phyloP scores from a whole-genome alignment of 139 green algal species.

The Picochlorum sp. region DNA sequence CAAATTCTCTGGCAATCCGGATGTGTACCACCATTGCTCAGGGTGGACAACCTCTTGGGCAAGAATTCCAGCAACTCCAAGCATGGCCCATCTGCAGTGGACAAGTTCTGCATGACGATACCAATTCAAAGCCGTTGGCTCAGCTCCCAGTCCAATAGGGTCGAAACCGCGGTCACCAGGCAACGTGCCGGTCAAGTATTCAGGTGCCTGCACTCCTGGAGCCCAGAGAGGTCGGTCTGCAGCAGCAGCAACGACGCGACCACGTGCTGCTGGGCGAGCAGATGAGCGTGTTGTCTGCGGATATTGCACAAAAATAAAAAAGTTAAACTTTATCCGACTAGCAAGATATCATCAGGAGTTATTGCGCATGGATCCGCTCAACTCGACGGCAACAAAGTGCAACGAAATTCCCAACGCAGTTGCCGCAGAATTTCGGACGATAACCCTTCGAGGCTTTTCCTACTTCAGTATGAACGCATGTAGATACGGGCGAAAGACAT shows the following conservation, averaged over 20 bases:
- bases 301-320: not conserved
- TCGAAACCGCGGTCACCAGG: slow-evolving; percentile 28
- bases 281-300: not conserved
- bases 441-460: too few species aligned
- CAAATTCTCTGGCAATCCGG: slow-evolving; percentile 16
- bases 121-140: slow-evolving; percentile 43
- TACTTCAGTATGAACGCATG: too few species aligned
- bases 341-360: too few species aligned
- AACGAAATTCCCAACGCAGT: too few species aligned
- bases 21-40: slow-evolving; percentile 22
- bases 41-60: slow-evolving; percentile 35
- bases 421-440: too few species aligned
- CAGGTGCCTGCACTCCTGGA: not conserved
- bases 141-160: slow-evolving; percentile 55
- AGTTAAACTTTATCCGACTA: not conserved
- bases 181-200: not conserved
- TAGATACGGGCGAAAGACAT: too few species aligned
- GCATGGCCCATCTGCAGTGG: slow-evolving; percentile 85
- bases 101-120: slow-evolving; percentile 48
- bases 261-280: not conserved
- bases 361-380: too few species aligned
- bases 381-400: too few species aligned
- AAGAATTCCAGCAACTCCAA: slow-evolving; percentile 77
- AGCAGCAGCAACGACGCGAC: not conserved
- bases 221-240: not conserved